These are phyloP conservation scores for Pseudogymnoascus sp. DNA, from an alignment of 2,329 filamentous ascomycete species.

Conservation along the genomic window DNA sequence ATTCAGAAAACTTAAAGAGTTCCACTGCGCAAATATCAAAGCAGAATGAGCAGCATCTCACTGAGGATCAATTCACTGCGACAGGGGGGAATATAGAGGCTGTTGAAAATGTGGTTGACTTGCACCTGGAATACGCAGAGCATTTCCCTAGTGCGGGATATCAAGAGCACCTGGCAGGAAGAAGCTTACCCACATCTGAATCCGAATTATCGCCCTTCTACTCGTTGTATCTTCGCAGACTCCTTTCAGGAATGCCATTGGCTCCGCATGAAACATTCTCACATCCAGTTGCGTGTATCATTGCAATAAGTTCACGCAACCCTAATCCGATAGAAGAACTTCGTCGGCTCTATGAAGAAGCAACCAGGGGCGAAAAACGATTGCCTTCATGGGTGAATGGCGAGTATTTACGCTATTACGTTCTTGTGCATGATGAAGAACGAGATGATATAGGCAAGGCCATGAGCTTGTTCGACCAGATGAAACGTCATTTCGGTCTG, in stretches of 20 bases:
- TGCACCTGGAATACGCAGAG: conserved; percentile 71
- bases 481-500: conserved; percentile 96
- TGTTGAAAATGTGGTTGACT: conserved; percentile 72
- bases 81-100: conserved; percentile 49
- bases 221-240: conserved; percentile 69
- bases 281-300: conserved; percentile 88
- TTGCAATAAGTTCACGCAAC: conserved; percentile 88
- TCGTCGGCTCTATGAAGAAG: conserved; percentile 72
- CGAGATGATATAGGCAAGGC: conserved; percentile 86
- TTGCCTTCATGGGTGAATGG: conserved; percentile 81
- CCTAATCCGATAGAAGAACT: conserved; percentile 77
- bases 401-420: conserved; percentile 91
- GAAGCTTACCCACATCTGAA: not conserved
- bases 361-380: conserved; percentile 64
- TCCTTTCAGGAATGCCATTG: conserved; percentile 71
- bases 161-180: conserved; percentile 29
- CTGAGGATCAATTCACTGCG: not conserved
- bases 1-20: not conserved
- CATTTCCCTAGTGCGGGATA: conserved; percentile 24
- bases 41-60: conserved; percentile 13
- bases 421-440: conserved; percentile 94
- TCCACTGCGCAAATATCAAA: not conserved
- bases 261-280: conserved; percentile 86
- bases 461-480: conserved; percentile 87
- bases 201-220: conserved; percentile 65